Percentiles rank a stretch among this genome's conserved stretches.
Conservation (phyloP, 2,329 filamentous ascomycete species). For the Xylariomycetidae sp. region DNA sequence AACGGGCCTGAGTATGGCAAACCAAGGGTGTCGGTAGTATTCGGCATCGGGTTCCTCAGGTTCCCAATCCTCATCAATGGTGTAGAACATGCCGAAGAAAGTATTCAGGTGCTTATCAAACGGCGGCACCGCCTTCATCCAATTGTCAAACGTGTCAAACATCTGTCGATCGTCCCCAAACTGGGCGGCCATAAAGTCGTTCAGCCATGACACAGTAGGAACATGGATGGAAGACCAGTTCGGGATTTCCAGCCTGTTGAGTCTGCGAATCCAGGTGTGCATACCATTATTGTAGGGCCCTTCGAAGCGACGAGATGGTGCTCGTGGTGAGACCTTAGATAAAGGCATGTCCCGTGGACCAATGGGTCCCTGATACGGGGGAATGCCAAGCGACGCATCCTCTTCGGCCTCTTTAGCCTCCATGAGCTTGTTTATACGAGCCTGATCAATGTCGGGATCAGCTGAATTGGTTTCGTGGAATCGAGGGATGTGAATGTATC, state of each 20-base stretch:
- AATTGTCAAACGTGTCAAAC: conserved; percentile 29
- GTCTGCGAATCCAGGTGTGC: too few species aligned
- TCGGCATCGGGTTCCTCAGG: conserved; percentile 11
- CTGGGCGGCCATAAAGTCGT: conserved; percentile 33
- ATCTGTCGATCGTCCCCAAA: conserved; percentile 21
- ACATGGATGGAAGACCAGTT: conserved; percentile 27
- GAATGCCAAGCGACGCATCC: conserved; percentile 5
- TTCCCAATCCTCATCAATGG: conserved; percentile 34
- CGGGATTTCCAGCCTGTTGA: too few species aligned
- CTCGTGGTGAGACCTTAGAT: too few species aligned
- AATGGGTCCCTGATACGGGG: too few species aligned
- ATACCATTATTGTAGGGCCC: too few species aligned
- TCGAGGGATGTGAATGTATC: conserved; percentile 28
- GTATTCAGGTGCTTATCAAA: conserved; percentile 24
- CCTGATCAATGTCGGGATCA: conserved; percentile 30
- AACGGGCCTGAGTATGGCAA: conserved; percentile 40
- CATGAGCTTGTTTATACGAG: conserved; percentile 7
- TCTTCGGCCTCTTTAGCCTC: conserved; percentile 7
- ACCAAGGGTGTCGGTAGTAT: conserved; percentile 41
- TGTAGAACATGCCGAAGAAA: conserved; percentile 46
- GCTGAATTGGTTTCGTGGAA: conserved; percentile 30
- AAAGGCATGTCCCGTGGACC: too few species aligned
- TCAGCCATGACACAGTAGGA: conserved; percentile 35
- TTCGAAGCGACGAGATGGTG: too few species aligned
- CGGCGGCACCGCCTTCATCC: conserved; percentile 24